Evolutionary conservation across 2,329 filamentous ascomycete genomes (phyloP).

Genomic region (Delphinella strobiligena): DNA sequence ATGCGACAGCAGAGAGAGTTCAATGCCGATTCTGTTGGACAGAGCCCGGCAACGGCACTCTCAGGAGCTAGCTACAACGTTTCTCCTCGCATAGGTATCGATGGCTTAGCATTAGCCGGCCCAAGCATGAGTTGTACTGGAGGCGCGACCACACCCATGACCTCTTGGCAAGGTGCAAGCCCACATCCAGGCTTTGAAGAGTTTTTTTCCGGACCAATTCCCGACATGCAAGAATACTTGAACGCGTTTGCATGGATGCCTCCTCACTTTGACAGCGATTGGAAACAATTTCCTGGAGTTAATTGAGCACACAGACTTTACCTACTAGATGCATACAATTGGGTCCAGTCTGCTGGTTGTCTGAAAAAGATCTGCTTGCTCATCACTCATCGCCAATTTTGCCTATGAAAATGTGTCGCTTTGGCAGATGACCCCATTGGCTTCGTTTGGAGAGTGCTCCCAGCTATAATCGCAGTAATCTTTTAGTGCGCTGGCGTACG

Average conservation of each 20-base stretch:
- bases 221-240: not conserved
- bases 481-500: too few species aligned
- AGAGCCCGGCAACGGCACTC: not conserved
- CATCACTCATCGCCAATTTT: too few species aligned
- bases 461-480: too few species aligned
- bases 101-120: not conserved
- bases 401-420: too few species aligned
- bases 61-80: not conserved
- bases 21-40: not conserved
- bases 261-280: not conserved
- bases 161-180: not conserved
- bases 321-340: too few species aligned
- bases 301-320: too few species aligned
- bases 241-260: not conserved
- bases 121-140: not conserved
- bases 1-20: not conserved
- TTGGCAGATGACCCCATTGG: too few species aligned
- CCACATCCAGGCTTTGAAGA: not conserved
- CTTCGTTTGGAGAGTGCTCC: too few species aligned
- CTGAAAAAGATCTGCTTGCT: too few species aligned
- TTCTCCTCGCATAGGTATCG: not conserved
- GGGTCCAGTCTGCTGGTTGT: too few species aligned
- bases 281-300: too few species aligned
- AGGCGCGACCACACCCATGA: not conserved
- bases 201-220: not conserved